These are phyloP conservation scores for Pisolithus marmoratus DNA, from an alignment of 768 basidiomycete genomes.

Conservation along the genomic window DNA sequence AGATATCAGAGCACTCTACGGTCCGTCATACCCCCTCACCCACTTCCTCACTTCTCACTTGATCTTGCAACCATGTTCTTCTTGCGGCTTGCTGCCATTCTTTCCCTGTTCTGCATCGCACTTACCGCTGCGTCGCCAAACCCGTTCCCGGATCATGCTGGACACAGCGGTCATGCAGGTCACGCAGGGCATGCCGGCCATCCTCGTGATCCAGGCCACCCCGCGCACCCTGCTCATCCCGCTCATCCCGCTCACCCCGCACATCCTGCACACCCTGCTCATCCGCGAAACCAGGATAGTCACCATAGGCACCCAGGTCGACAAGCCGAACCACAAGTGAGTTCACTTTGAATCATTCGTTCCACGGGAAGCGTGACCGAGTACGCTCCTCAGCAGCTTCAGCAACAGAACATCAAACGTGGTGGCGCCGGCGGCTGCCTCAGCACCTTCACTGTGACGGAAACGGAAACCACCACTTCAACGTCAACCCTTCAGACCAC, in stretches of 20 bases:
- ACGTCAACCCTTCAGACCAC: neutral
- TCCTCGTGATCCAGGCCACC: neutral
- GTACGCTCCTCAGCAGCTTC: neutral
- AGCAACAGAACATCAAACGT: neutral
- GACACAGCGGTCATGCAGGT: neutral
- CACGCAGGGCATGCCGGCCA: neutral
- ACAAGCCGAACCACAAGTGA: no score
- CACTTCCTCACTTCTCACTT: neutral
- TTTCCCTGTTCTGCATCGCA: slow-evolving; percentile 2
- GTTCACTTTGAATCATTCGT: no score
- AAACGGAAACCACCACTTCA: neutral
- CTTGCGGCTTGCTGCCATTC: neutral
- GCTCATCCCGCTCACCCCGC: neutral
- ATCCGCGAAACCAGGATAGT: no score
- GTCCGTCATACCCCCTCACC: neutral
- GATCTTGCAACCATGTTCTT: neutral
- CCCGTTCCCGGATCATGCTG: neutral
- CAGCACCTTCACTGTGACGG: neutral
- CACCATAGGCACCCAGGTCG: no score
- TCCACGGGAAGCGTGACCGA: neutral
- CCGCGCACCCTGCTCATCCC: neutral
- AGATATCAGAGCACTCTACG: neutral
- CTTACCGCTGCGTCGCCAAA: neutral
- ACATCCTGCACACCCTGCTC: neutral
- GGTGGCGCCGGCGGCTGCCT: neutral